Percentiles rank a stretch among this genome's conserved stretches.
Conservation (phyloP, 1,139 yeast species). For the Candida glucosophila region DNA sequence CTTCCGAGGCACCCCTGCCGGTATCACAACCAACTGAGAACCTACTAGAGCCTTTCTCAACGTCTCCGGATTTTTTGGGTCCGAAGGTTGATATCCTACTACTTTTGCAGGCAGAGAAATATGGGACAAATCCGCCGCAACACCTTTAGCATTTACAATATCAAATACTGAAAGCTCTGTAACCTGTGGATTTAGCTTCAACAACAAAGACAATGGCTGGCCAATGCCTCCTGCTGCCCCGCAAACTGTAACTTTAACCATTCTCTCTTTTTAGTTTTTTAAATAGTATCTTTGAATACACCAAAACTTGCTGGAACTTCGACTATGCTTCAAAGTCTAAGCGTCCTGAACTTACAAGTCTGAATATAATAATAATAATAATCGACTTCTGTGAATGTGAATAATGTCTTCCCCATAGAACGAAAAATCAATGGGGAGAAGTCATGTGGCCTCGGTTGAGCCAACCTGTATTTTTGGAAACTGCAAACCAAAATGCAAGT, state of each 20-base stretch:
- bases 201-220: constrained; percentile 60
- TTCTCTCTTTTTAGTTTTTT: no score
- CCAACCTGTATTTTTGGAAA: no score
- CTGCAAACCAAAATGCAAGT: no score
- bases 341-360: no score
- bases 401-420: no score
- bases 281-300: no score
- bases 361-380: no score
- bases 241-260: constrained; percentile 64
- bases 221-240: constrained; percentile 84
- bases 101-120: constrained; percentile 54
- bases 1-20: constrained; percentile 80
- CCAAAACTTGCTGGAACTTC: no score
- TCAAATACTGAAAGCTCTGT: constrained; percentile 55
- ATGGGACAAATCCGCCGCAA: constrained; percentile 68
- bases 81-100: constrained; percentile 46
- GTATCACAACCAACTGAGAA: constrained; percentile 55
- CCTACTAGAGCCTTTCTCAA: constrained; percentile 42
- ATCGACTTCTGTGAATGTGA: no score
- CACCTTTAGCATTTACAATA: constrained; percentile 62
- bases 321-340: no score
- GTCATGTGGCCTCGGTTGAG: no score
- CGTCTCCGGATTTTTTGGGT: constrained; percentile 40
- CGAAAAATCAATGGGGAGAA: no score
- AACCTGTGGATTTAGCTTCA: constrained; percentile 49